Percentiles rank a stretch among this genome's conserved stretches.
Conservation (phyloP, 2,329 filamentous ascomycete genomes). For the Akanthomyces muscarius region DNA sequence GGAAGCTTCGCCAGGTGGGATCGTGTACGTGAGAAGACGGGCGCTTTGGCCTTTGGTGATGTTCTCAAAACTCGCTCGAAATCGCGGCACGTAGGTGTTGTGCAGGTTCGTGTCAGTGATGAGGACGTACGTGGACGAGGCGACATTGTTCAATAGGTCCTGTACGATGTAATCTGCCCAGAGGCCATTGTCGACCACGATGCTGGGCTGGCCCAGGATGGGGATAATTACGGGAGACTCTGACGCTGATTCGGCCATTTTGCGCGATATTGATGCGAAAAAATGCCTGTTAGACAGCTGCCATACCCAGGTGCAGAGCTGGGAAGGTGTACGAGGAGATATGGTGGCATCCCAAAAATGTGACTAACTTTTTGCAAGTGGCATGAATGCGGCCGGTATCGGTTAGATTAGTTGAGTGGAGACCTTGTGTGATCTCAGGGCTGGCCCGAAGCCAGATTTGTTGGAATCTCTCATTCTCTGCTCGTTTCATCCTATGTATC, state of each 20-base stretch:
- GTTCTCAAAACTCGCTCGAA: constrained; percentile 46
- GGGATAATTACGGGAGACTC: constrained; percentile 57
- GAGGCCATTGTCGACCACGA: constrained; percentile 86
- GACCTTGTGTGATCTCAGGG: not conserved
- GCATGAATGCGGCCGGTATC: constrained; percentile 7
- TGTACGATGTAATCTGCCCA: constrained; percentile 78
- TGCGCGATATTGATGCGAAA: constrained; percentile 2
- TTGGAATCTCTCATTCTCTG: too few species aligned
- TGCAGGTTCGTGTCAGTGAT: constrained; percentile 94
- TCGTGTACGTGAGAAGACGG: constrained; percentile 78
- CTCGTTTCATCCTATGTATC: not conserved
- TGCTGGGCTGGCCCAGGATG: constrained; percentile 85
- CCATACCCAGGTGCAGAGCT: not conserved
- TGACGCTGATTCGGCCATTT: constrained; percentile 20
- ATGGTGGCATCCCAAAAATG: not conserved
- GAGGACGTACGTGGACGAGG: constrained; percentile 89
- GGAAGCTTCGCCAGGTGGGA: constrained; percentile 87
- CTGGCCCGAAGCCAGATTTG: not conserved
- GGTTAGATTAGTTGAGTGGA: constrained; percentile 8
- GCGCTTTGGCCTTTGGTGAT: constrained; percentile 34
- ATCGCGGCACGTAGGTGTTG: constrained; percentile 73
- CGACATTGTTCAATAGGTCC: constrained; percentile 73
- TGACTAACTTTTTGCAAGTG: constrained; percentile 9
- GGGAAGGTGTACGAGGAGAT: not conserved
- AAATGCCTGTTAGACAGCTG: constrained; percentile 5